These are phyloP conservation scores for Rhodotorula diobovata DNA, from an alignment of 768 basidiomycete species.

Conservation along the genomic window DNA sequence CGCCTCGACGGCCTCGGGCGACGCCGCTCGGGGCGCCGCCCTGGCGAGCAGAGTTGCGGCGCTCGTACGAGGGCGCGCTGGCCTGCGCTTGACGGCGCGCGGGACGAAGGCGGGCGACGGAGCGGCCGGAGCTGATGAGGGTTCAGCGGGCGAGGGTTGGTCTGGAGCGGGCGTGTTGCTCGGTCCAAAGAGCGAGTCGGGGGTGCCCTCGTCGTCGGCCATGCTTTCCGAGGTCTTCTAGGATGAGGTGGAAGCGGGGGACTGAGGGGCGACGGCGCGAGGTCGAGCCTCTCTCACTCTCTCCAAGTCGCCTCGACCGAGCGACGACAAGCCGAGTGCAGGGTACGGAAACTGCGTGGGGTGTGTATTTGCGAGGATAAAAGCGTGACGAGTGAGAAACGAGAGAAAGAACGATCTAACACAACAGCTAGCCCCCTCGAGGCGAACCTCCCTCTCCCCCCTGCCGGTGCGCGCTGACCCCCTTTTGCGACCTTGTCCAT, in stretches of 20 bases:
- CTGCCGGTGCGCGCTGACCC: too few relatives aligned
- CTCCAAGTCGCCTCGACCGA: neutral
- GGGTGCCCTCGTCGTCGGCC: neutral
- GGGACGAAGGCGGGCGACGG: conserved; percentile 9
- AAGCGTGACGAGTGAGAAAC: too few relatives aligned
- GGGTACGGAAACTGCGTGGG: too few relatives aligned
- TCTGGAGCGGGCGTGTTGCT: neutral
- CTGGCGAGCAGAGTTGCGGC: neutral
- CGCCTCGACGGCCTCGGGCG: too few relatives aligned
- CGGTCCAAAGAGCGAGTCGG: neutral
- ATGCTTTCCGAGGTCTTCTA: neutral
- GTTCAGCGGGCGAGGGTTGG: neutral
- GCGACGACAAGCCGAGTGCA: too few relatives aligned
- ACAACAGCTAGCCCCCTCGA: too few relatives aligned
- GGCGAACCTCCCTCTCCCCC: too few relatives aligned
- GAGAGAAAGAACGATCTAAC: too few relatives aligned
- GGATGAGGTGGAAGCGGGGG: too few relatives aligned
- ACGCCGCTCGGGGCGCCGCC: neutral
- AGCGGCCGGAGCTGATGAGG: too few relatives aligned
- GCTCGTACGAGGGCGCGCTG: neutral
- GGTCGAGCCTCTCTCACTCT: neutral
- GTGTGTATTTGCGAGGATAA: too few relatives aligned
- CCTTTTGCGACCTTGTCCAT: neutral
- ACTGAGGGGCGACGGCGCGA: neutral
- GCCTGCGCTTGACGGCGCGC: conserved; percentile 17